A percentile compares a stretch with the other conserved stretches of the same genome.
Evolutionary conservation across 2,329 filamentous ascomycete species (phyloP).

Genomic region (Stachybotrys chlorohalonatus): DNA sequence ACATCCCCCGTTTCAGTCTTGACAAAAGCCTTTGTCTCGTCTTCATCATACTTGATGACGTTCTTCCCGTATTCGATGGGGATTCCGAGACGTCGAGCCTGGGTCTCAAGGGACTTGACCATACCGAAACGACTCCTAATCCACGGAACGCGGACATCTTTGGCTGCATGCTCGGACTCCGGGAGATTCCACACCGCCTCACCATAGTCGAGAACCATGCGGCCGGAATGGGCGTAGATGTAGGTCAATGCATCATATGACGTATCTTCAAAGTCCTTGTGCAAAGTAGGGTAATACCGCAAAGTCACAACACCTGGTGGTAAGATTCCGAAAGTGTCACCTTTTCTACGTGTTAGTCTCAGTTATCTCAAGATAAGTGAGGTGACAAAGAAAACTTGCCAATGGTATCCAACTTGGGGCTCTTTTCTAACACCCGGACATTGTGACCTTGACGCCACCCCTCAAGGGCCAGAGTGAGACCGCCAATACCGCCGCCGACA

Average conservation of each 20-base stretch:
- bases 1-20: background rate
- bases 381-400: background rate
- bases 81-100: slow-evolving; percentile 3
- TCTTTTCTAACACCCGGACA: slow-evolving; percentile 7
- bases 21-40: slow-evolving; percentile 1
- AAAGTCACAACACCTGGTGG: background rate
- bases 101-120: slow-evolving; percentile 1
- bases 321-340: background rate
- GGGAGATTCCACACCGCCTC: background rate
- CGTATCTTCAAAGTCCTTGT: background rate
- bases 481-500: slow-evolving; percentile 6
- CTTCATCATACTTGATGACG: slow-evolving; percentile 2
- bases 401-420: background rate
- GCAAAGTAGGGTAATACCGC: background rate
- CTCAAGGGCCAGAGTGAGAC: slow-evolving; percentile 6
- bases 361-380: background rate
- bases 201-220: background rate
- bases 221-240: background rate
- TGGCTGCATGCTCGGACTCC: background rate
- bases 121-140: background rate
- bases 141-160: background rate
- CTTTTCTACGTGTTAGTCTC: background rate
- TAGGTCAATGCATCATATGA: background rate
- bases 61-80: slow-evolving; percentile 2
- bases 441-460: slow-evolving; percentile 9